These are phyloP conservation scores for Mallotus nudiflorus DNA, from an alignment of 345 rosid species.

Conservation along the genomic window DNA sequence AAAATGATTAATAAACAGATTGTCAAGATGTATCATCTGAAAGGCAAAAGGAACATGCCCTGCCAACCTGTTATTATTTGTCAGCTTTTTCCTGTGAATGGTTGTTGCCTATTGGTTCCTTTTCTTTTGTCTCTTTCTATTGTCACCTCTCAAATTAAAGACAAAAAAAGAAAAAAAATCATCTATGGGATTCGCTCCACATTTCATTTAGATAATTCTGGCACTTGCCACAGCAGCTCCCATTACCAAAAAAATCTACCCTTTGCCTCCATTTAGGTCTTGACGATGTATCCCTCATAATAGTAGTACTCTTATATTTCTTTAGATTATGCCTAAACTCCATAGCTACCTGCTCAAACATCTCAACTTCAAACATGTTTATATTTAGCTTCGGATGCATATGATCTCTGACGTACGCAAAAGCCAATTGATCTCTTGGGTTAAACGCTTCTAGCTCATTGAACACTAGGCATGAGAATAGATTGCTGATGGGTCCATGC, in stretches of 20 bases:
- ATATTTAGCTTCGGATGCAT: constrained; percentile 56
- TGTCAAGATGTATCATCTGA: too few relatives aligned
- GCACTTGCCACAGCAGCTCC: constrained; percentile 49
- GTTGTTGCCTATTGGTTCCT: background rate
- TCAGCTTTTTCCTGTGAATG: constrained; percentile 11
- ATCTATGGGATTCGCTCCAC: constrained; percentile 58
- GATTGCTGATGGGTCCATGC: constrained; percentile 59
- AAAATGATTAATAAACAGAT: too few relatives aligned
- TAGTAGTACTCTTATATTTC: constrained; percentile 22
- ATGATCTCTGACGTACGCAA: constrained; percentile 68
- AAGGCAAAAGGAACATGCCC: background rate
- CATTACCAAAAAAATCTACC: constrained; percentile 31
- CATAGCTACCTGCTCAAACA: constrained; percentile 63
- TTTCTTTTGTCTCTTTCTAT: background rate
- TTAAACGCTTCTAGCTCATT: constrained; percentile 82
- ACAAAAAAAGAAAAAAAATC: too few relatives aligned
- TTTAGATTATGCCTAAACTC: constrained; percentile 73
- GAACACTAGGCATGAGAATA: constrained; percentile 81
- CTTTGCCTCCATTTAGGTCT: constrained; percentile 25
- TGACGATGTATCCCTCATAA: background rate
- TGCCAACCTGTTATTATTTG: constrained; percentile 6
- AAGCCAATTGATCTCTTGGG: constrained; percentile 80
- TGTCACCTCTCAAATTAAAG: background rate
- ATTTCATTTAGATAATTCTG: constrained; percentile 51
- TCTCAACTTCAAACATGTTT: constrained; percentile 82